Evolutionary conservation across 441 rosid species (phyloP), one percentile per base, ranked within the genome.

Genomic region (Metrosideros polymorpha): DNA sequence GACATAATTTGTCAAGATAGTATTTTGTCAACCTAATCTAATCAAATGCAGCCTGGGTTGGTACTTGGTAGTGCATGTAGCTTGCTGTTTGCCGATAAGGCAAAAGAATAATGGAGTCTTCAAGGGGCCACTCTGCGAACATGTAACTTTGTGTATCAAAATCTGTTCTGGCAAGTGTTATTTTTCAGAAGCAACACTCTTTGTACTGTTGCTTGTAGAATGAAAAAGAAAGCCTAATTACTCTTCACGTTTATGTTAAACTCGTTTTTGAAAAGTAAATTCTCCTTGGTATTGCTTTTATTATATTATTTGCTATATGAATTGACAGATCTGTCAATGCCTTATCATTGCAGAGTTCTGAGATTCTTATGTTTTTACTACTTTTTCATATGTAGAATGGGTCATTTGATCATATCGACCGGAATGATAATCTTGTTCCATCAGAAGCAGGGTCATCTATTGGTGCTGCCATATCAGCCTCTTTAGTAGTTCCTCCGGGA

Each of bases 381-480:
- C 42, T 77, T 22, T 82, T 82, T n/a, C n/a, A 29, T 83, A 82
- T 88, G 85, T 84, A 94, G 97, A 89, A 91, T 51, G 90, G 92
- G 57, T 91, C 97, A 54, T 93, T 94, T 85, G 94, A 93, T 87
- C 92, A 91, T 88, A 89, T 92, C 86, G 42, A 82, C 53, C 71
- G 83, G 19, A 84, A 89, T 84, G 91, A 88, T 82, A 86, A 86
- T 39, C 86, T 87, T 47, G n/a, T 45, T 85, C 90, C 90, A 25
- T 93, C 95, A 75, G 91, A 91, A 87, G 92, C 91, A 79, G 97
- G 95, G 90, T 90, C 94, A 15, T 92, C 94, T 52, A 91, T 94
- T 71, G 97, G 97, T 87, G 97, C 95, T 84, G 95, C 95, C 30
- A 85, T 94, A 84, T 94, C 95, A 84, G 97, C 95, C 87, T 90